Conservation (phyloP, 768 basidiomycete genomes). For the Amyloporia xantha region DNA sequence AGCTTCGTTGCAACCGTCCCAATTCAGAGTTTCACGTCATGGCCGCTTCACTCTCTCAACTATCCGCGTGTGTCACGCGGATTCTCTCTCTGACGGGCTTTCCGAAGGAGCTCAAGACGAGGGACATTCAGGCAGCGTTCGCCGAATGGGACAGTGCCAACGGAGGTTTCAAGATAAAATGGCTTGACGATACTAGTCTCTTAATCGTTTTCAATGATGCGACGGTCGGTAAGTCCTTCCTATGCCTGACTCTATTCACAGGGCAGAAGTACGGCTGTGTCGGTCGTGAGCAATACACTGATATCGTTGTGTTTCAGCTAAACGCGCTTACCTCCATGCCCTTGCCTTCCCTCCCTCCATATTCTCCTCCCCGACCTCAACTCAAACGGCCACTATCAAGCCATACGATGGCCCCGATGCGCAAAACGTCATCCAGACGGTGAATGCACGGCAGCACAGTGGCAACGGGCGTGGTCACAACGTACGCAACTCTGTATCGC, state of each 20-base stretch:
- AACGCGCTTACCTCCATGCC: conserved; percentile 89
- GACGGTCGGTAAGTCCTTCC: conserved; percentile 59
- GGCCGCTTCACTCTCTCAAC: conserved; percentile 68
- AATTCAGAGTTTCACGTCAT: conserved; percentile 27
- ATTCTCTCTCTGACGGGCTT: conserved; percentile 93
- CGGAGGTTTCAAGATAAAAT: conserved; percentile 98
- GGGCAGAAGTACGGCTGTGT: background rate
- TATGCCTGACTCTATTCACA: background rate
- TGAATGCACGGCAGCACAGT: conserved; percentile 64
- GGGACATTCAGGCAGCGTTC: conserved; percentile 90
- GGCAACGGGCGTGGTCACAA: conserved; percentile 67
- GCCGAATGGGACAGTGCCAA: conserved; percentile 77
- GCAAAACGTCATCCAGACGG: conserved; percentile 74
- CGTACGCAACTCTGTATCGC: conserved; percentile 38
- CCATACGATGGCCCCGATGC: conserved; percentile 97
- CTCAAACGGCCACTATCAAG: conserved; percentile 56
- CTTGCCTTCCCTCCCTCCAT: conserved; percentile 76
- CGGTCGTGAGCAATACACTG: background rate
- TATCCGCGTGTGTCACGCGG: conserved; percentile 93
- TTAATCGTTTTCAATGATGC: conserved; percentile 93
- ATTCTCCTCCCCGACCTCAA: conserved; percentile 49
- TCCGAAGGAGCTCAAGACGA: conserved; percentile 92
- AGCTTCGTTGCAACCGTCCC: conserved; percentile 2
- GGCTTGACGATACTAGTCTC: conserved; percentile 95
- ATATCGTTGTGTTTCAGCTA: conserved; percentile 47